A percentile compares a stretch with the other conserved stretches of the same genome.
These are phyloP conservation scores for Pistacia atlantica DNA, from an alignment of 345 rosid genomes.

Conservation along the genomic window DNA sequence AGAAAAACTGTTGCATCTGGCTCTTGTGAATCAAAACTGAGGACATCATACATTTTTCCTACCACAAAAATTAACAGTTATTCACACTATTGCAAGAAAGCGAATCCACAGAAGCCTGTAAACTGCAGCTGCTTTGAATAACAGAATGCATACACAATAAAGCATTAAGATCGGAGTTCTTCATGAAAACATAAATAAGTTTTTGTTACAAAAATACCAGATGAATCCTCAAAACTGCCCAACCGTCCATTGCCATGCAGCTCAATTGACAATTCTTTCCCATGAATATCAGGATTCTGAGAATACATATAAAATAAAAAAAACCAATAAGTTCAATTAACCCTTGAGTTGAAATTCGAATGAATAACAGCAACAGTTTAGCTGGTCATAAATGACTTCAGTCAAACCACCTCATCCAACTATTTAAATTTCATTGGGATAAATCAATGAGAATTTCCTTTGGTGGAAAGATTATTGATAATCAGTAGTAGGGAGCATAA, in stretches of 20 bases:
- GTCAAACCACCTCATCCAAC: not conserved
- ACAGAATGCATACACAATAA: not conserved
- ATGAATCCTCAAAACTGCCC: constrained; percentile 59
- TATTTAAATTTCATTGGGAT: not conserved
- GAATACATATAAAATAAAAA: constrained; percentile 9
- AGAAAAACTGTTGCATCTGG: constrained; percentile 58
- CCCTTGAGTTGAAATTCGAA: not conserved
- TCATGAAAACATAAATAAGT: not conserved
- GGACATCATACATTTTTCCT: constrained; percentile 66
- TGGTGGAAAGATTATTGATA: no score
- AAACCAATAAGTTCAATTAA: not conserved
- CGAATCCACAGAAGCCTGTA: not conserved
- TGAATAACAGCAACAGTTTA: not conserved
- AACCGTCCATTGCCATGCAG: constrained; percentile 50
- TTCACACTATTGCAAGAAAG: not conserved
- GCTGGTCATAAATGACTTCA: not conserved
- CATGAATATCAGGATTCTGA: constrained; percentile 68
- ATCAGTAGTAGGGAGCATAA: no score
- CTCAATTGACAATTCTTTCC: constrained; percentile 47
- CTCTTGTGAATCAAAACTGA: constrained; percentile 52
- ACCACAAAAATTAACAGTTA: constrained; percentile 19
- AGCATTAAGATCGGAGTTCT: not conserved
- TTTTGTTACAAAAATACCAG: constrained; percentile 38
- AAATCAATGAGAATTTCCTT: no score
- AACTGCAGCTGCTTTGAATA: constrained; percentile 2